Base-by-base conservation (phyloP, 78 protist species). In the Carpediemonas membranifera region DNA sequence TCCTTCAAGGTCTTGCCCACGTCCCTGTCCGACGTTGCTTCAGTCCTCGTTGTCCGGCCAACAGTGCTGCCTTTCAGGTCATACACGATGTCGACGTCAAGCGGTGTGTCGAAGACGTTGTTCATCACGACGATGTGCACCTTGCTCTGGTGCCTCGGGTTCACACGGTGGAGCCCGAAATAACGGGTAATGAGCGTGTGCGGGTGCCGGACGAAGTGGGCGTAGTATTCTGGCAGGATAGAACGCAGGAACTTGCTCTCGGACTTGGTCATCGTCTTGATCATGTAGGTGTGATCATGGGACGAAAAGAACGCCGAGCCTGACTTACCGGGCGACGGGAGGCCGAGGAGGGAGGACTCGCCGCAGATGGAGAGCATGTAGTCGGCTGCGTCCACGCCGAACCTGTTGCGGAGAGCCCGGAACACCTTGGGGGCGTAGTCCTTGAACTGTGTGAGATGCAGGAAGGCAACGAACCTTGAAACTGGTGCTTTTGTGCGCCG, bases 321-420 rank as follows among this genome's bases (percentile, higher is more conserved):
- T 28, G 84, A 72, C 37, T 89, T 89, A 0, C 93, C 96, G 0
- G 96, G 91, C 34, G 90, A 85, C 5, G 80, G 52, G 19, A 84
- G 63, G 34, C 74, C 82, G 21, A 79, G 31, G 30, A 77, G 63
- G 18, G 80, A 55, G 15, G 35, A 28, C 19, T 58, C 19, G 31
- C 11, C 71, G 59, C 65, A 3, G 14, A 68, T 54, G 25, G 65
- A 11, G 30, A 74, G 35, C 71, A 65, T 65, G 36, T 65, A 65
- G 59, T 65, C 71, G n/a, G 57, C 56, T 14, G 64, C 59, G 31
- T 65, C 71, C 16, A 31, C 16, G 37, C 71, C 71, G 31, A 65
- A 65, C 31, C 59, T 25, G 28, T 11, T 7, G 16, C 71, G 2
- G 28, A 65, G 31, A 14, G 7, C 16, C 14, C 71, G 56, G 59